Evolutionary conservation across 148 eudicot species (phyloP), one percentile per base, ranked within the genome.

Genomic region (Pouteria glomerata): DNA sequence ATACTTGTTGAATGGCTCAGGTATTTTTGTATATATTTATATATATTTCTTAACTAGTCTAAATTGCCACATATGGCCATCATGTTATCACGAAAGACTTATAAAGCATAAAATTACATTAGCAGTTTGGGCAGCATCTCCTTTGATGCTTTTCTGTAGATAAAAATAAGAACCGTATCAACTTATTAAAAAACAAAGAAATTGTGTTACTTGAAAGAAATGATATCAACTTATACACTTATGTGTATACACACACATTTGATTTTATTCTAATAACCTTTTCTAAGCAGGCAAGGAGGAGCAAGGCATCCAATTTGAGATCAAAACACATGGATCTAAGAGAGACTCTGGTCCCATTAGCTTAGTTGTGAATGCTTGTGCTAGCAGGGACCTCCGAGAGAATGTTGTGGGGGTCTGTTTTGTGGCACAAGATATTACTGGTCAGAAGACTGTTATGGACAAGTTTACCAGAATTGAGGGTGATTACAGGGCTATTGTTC

Each of bases 391-490:
- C 48, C 70, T 89, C n/a, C 73, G 71, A 42, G 90, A 85, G 51
- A 74, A 69, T 57, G 93, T 91, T 4, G 83, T 91, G 6, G 97
- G 98, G 45, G 93, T 94, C 6, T 94, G 97, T 64, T 89, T 91
- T 63, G 82, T 94, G 30, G 98, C 96, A 41, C 96, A 89, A 64
- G 97, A 94, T 76, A 81, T 94, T 75, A 94, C 97, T 18, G 78
- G 79, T 18, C 96, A 94, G 66, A 89, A 89, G 79, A 77, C 73
- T 14, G 91, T 94, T 30, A 86, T 89, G 96, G 98, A 94, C 81
- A 94, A 94, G 80, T 94, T 94, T 87, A 94, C 93, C 5, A 79
- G 86, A 63, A 88, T 94, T 19, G 90, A 94, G 80, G 98, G 98
- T 3, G 97, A 94, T 78, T 94, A 94, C 83, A 86, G 83, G 72